Base-by-base conservation (phyloP, 345 rosid genomes). In the Eutrema heterophyllum region DNA sequence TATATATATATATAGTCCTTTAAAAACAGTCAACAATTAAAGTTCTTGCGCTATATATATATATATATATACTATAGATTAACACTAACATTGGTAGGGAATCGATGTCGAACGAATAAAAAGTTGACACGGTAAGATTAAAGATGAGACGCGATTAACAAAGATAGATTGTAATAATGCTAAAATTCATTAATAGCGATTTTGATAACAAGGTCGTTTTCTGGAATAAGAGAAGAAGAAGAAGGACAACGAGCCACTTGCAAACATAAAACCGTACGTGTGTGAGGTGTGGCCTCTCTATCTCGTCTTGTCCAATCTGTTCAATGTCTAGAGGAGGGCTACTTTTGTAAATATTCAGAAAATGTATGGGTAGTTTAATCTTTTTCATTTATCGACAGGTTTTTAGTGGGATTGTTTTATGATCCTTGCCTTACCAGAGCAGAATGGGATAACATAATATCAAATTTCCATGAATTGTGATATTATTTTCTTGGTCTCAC, bases 241-340 rank as follows among this genome's bases (percentile, higher is more conserved):
- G 58, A 8, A 76, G 58, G 58, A 76, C 48, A 61, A 69, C 5
- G 50, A 62, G 59, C 58, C 79, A 76, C 79, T 76, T 76, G 79
- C 79, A 62, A 13, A 54, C 69, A 53, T 54, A 61, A 29, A 30
- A 46, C 75, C 75, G 75, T 76, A 76, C 75, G 80, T 76, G 80
- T 45, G 70, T 36, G 71, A 45, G 44, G 27, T 76, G 75, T 76
- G 74, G 71, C 14, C 65, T 62, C 75, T 68, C 62, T 32, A 44
- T 33, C 71, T 60, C 74, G 79, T 63, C 74, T 62, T 76, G 80
- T 76, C 80, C 44, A 76, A 53, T 69, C 74, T 48, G 14, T 33
- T 18, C 49, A 27, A 33, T 16, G 49, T 48, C 36, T 7, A 1
- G 12, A 11, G 3, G 35, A 52, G 3, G 29, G 67, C 16, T 52